Conservation (phyloP, 495 filamentous ascomycete species). For the Penicillium egyptiacum region DNA sequence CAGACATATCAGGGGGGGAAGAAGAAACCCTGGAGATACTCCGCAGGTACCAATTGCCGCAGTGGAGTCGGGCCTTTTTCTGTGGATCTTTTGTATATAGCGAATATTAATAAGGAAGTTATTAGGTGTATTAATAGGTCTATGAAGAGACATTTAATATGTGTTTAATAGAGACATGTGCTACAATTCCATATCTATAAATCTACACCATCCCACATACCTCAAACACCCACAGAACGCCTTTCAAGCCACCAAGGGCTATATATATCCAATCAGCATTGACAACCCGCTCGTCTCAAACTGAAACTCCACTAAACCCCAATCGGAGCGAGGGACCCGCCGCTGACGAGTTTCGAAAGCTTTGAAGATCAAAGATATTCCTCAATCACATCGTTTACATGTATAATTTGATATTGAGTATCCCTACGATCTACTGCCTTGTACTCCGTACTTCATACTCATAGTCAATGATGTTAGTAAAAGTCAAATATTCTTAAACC, state of each 20-base stretch:
- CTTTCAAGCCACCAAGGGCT: background rate
- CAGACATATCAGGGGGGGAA: constrained; percentile 7
- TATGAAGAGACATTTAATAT: too few relatives aligned
- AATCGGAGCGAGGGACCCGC: constrained; percentile 10
- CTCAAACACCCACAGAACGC: background rate
- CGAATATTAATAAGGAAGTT: background rate
- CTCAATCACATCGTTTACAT: too few relatives aligned
- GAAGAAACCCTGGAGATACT: constrained; percentile 9
- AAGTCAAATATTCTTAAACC: background rate
- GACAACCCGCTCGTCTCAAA: constrained; percentile 23
- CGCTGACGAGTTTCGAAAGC: constrained; percentile 23
- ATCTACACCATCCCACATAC: too few relatives aligned
- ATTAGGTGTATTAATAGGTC: too few relatives aligned
- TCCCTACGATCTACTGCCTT: background rate
- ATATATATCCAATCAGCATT: constrained; percentile 7
- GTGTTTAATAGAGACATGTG: too few relatives aligned
- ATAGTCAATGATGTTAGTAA: background rate
- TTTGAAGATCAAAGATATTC: background rate
- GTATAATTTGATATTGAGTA: too few relatives aligned
- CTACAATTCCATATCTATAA: too few relatives aligned
- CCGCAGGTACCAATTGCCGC: constrained; percentile 14
- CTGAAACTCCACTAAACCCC: constrained; percentile 28
- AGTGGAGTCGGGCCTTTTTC: constrained; percentile 2
- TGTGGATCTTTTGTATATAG: background rate
- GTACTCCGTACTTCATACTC: background rate